Conservation (phyloP, 1,139 yeast species). For the Pichia sp. region DNA sequence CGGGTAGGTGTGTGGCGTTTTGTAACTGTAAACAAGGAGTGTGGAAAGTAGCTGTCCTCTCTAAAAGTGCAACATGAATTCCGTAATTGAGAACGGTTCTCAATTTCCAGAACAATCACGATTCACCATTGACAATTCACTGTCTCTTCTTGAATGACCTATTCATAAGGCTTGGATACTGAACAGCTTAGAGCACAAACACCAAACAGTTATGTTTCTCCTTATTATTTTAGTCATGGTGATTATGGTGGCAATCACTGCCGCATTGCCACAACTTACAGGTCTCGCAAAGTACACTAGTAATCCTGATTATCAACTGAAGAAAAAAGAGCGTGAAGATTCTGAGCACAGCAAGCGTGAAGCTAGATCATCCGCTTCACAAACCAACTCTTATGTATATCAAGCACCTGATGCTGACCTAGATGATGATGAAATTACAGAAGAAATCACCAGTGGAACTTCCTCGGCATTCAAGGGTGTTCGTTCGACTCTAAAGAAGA, state of each 20-base stretch:
- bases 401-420: slow-evolving; percentile 33
- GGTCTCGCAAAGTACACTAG: slow-evolving; percentile 31
- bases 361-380: no score
- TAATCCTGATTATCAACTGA: slow-evolving; percentile 24
- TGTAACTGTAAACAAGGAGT: no score
- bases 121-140: no score
- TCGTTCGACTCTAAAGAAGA: slow-evolving; percentile 5
- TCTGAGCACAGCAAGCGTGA: no score
- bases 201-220: no score
- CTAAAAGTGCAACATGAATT: no score
- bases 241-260: slow-evolving; percentile 26
- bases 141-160: no score
- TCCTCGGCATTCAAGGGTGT: slow-evolving; percentile 5
- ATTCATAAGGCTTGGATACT: no score
- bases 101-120: no score
- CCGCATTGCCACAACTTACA: slow-evolving; percentile 30
- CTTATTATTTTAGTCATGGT: slow-evolving; percentile 22
- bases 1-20: no score
- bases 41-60: background rate
- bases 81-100: no score
- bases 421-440: slow-evolving; percentile 7
- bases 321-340: slow-evolving; percentile 11
- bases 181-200: no score
- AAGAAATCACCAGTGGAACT: background rate
- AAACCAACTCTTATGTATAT: slow-evolving; percentile 24